phyloP scores from a whole-genome alignment of 805 yeast genomes.

The Saturnispora mendoncae region DNA sequence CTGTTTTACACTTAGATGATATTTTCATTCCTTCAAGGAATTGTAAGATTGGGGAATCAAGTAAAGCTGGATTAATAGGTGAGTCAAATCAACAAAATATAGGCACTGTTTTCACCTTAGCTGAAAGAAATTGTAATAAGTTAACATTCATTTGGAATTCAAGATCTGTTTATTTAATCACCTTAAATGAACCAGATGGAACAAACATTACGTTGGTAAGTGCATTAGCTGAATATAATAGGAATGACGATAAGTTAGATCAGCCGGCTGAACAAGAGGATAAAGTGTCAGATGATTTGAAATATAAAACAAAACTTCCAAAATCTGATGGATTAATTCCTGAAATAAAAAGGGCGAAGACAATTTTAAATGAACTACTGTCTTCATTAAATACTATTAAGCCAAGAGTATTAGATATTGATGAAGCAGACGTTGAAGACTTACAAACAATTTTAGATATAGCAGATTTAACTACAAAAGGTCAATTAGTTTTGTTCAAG shows the following conservation, averaged over 20 bases:
- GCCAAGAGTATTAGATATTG: constrained; percentile 10
- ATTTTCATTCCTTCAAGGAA: constrained; percentile 10
- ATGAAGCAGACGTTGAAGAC: constrained; percentile 12
- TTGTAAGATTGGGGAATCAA: not conserved
- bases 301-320: constrained; percentile 9
- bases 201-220: constrained; percentile 13
- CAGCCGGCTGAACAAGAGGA: not conserved
- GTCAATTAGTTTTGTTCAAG: constrained; percentile 18
- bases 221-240: constrained; percentile 7
- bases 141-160: constrained; percentile 23
- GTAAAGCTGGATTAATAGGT: constrained; percentile 1
- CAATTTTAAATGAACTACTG: constrained; percentile 13
- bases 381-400: constrained; percentile 6
- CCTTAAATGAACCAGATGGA: constrained; percentile 7
- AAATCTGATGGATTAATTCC: not conserved
- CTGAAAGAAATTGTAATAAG: constrained; percentile 14
- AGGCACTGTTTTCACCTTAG: not conserved
- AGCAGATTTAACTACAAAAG: constrained; percentile 14
- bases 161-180: constrained; percentile 15
- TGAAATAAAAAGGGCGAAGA: constrained; percentile 9
- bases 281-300: not conserved
- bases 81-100: not conserved
- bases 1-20: constrained; percentile 15
- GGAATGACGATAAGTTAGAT: not conserved
- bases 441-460: constrained; percentile 14